Evolutionary conservation across 2,329 filamentous ascomycete genomes (phyloP), one percentile per base, ranked within the genome.

Genomic region (Fusarium denticulatum): DNA sequence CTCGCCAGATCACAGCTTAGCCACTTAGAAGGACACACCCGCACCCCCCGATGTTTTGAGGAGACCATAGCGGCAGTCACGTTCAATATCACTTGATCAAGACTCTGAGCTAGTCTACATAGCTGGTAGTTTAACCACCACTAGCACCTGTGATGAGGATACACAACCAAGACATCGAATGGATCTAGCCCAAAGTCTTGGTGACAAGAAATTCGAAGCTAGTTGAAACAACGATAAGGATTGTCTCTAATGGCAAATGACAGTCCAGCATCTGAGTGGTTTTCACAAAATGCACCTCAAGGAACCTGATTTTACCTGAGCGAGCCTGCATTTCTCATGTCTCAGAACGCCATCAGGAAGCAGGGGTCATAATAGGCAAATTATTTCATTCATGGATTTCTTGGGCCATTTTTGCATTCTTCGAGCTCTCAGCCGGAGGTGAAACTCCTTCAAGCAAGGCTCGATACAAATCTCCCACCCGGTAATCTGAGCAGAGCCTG

Each of bases 51-150:
- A 60, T 49, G 30, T 49, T 53, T 30, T 56, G 52, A 40, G 45
- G 47, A 45, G 39, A 47, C 46, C 20, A 32, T 60, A 47, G 52
- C 43, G 42, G 52, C n/a, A 60, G 64, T 72, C 72, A 72, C 53
- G 64, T 50, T 60, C 57, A 58, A 57, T 64, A 62, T 67, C 60
- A 67, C 67, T 64, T 63, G 65, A 64, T 66, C 68, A 60, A 60
- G 59, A 61, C 40, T 40, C 39, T 30, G 60, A 64, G 47, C 72
- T 74, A 74, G 60, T 72, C 72, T 72, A 24, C 40, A 16, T 16
- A 74, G 60, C 71, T 72, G 68, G 57, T 43, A 58, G 61, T 65
- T 72, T 65, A 60, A 72, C 47, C 59, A 74, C 59, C 71, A 47
- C 59, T 59, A 55, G 42, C 49, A 43, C 63, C 53, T 60, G 55